Conservation (phyloP, 345 rosid genomes). For the Noccaea bulbosa region DNA sequence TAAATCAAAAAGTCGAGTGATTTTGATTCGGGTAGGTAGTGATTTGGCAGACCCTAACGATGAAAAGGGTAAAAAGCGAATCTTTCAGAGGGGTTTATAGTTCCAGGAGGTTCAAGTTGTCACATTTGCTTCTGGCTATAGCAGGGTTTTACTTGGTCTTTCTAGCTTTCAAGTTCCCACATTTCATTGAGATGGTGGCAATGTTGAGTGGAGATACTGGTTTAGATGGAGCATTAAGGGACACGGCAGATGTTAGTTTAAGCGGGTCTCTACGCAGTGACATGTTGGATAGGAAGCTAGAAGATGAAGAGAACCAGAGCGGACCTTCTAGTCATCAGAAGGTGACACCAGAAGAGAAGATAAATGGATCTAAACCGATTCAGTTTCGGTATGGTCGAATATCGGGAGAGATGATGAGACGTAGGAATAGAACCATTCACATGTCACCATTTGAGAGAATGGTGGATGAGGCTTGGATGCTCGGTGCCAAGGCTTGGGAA, state of each 20-base stretch:
- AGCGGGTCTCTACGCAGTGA: slow-evolving; percentile 74
- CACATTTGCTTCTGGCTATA: slow-evolving; percentile 70
- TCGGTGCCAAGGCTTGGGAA: slow-evolving; percentile 92
- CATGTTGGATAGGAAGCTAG: slow-evolving; percentile 66
- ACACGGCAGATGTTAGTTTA: slow-evolving; percentile 55
- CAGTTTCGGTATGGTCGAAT: slow-evolving; percentile 72
- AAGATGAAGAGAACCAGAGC: slow-evolving; percentile 57
- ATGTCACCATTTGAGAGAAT: slow-evolving; percentile 72
- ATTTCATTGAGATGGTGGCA: slow-evolving; percentile 70
- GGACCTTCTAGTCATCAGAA: slow-evolving; percentile 63
- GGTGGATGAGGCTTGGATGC: slow-evolving; percentile 94
- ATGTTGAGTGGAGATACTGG: slow-evolving; percentile 73
- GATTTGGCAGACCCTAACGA: slow-evolving; percentile 44
- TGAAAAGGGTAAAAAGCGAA: slow-evolving; percentile 84
- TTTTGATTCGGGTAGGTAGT: slow-evolving; percentile 36
- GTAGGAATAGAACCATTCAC: slow-evolving; percentile 67
- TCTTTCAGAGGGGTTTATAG: slow-evolving; percentile 45
- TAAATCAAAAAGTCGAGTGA: slow-evolving; percentile 34
- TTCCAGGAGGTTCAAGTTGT: slow-evolving; percentile 73
- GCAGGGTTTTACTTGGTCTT: slow-evolving; percentile 76
- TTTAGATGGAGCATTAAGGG: slow-evolving; percentile 52
- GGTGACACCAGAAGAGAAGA: slow-evolving; percentile 53
- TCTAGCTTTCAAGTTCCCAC: slow-evolving; percentile 79
- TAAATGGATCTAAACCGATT: slow-evolving; percentile 42
- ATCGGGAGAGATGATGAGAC: slow-evolving; percentile 72